Conservation (phyloP, 352 stramenopile genomes). For the Globisporangium abappressorium region DNA sequence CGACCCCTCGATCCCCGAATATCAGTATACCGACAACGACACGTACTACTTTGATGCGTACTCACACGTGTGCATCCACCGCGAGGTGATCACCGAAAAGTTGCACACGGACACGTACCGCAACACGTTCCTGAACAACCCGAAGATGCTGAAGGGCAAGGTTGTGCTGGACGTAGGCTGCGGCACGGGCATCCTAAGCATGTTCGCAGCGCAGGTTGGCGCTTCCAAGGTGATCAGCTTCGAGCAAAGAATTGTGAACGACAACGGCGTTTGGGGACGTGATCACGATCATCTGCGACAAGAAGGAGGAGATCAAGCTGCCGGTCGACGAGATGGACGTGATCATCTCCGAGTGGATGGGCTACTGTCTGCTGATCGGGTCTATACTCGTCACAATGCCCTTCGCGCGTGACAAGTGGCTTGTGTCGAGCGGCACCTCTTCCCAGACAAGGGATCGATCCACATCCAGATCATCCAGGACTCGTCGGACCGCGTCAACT, state of each 20-base stretch:
- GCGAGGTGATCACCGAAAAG: conserved; percentile 90
- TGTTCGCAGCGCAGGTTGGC: conserved; percentile 94
- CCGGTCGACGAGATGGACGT: conserved; percentile 96
- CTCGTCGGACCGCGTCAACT: conserved; percentile 69
- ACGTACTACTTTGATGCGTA: conserved; percentile 99
- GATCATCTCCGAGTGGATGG: conserved; percentile 99
- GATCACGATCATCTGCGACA: conserved; percentile 94
- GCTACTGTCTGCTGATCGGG: conserved; percentile 97
- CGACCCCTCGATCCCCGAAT: conserved; percentile 27
- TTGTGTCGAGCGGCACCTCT: conserved; percentile 92
- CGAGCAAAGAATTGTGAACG: conserved; percentile 93
- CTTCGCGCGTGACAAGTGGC: conserved; percentile 95
- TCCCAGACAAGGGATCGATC: conserved; percentile 97
- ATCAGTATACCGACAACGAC: conserved; percentile 62
- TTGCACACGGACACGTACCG: conserved; percentile 97
- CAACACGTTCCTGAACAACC: conserved; percentile 97
- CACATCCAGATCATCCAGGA: conserved; percentile 84
- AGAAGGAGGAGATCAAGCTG: conserved; percentile 92
- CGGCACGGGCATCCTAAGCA: conserved; percentile 97
- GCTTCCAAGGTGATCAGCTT: conserved; percentile 92
- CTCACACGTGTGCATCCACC: conserved; percentile 97
- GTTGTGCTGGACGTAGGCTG: conserved; percentile 97
- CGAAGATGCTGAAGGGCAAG: conserved; percentile 96
- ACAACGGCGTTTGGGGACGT: conserved; percentile 90
- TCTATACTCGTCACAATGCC: conserved; percentile 98